Evolutionary conservation across 1,139 yeast genomes (phyloP).

Genomic region (Candida tropicalis): DNA sequence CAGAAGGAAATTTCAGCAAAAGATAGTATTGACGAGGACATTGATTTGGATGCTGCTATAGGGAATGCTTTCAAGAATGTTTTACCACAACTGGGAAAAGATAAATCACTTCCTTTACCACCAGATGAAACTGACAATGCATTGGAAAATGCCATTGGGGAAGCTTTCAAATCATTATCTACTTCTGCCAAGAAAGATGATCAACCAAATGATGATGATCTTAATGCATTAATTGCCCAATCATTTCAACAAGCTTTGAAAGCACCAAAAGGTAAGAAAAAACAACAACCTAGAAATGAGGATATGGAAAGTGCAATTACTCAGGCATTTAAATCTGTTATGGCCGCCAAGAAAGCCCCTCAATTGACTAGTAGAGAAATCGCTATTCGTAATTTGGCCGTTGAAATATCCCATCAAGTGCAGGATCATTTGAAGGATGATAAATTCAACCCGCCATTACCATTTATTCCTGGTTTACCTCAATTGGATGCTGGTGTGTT

Average conservation of each 20-base stretch:
- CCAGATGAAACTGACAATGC: constrained; percentile 22
- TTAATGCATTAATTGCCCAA: constrained; percentile 19
- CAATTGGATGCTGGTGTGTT: constrained; percentile 42
- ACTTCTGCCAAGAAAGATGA: constrained; percentile 6
- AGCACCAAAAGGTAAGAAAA: constrained; percentile 3
- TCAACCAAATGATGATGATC: constrained; percentile 15
- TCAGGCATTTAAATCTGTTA: constrained; percentile 37
- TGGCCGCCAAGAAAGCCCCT: constrained; percentile 13
- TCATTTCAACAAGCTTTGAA: constrained; percentile 22
- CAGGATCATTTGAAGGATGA: constrained; percentile 29
- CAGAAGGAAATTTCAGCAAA: not conserved
- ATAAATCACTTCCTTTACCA: constrained; percentile 7
- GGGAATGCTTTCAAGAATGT: constrained; percentile 27
- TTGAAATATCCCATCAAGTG: constrained; percentile 38
- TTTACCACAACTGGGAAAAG: constrained; percentile 8
- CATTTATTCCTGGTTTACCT: constrained; percentile 27
- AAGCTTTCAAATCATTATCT: constrained; percentile 24
- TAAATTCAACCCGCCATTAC: constrained; percentile 13
- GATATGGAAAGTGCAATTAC: constrained; percentile 35
- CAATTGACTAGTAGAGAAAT: constrained; percentile 25
- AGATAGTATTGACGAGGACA: constrained; percentile 9
- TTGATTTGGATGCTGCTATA: constrained; percentile 22
- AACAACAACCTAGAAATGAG: constrained; percentile 6
- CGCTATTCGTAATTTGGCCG: constrained; percentile 34
- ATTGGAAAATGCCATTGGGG: constrained; percentile 31